A percentile compares a stretch with the other conserved stretches of the same genome.
Conservation (phyloP, 1,139 yeast genomes). For the Pichia sp. region DNA sequence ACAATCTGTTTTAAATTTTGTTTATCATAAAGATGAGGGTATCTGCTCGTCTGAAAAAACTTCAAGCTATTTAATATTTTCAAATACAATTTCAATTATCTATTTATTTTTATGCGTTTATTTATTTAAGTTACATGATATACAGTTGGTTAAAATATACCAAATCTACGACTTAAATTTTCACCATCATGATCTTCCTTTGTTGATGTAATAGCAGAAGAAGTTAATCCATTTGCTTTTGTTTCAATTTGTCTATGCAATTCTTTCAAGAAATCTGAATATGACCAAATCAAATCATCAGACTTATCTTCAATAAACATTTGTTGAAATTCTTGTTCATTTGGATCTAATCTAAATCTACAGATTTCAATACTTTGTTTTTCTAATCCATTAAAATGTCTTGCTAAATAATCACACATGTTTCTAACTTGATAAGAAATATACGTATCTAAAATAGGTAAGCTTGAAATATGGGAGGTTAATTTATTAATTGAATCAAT, state of each 20-base stretch:
- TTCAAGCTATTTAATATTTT: no score
- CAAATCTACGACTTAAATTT: conserved; percentile 14
- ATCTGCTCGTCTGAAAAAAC: no score
- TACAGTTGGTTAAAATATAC: conserved; percentile 9
- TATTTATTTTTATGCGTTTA: no score
- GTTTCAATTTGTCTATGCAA: conserved; percentile 57
- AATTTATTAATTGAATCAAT: conserved; percentile 42
- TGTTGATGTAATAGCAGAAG: background rate
- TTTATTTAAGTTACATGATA: background rate
- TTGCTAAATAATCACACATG: conserved; percentile 47
- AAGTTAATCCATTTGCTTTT: conserved; percentile 29
- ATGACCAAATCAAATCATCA: conserved; percentile 44
- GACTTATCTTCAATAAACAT: conserved; percentile 72
- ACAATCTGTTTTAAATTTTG: no score
- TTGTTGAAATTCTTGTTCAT: conserved; percentile 52
- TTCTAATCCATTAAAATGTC: conserved; percentile 36
- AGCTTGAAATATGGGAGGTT: conserved; percentile 43
- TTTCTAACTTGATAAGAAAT: conserved; percentile 66
- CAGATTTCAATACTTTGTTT: conserved; percentile 49
- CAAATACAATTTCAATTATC: no score
- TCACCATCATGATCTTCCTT: conserved; percentile 14
- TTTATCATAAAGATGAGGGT: no score
- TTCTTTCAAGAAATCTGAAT: conserved; percentile 53
- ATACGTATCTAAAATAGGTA: conserved; percentile 68
- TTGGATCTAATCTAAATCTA: conserved; percentile 60